These are phyloP conservation scores for Yamadazyma kanchanaburiensis DNA, from an alignment of 1,139 yeast species.

Conservation along the genomic window DNA sequence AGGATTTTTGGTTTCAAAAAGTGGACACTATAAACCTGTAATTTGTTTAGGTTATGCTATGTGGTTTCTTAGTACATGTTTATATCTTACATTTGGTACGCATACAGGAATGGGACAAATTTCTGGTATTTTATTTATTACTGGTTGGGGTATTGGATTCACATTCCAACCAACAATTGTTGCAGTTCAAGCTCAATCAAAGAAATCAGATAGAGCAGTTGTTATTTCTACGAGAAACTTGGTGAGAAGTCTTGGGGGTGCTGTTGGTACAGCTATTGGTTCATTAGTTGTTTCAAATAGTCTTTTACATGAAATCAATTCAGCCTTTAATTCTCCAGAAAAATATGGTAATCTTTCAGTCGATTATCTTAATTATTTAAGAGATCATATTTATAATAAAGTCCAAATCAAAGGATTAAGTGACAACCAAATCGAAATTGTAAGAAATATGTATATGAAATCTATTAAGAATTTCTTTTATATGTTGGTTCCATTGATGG, in stretches of 20 bases:
- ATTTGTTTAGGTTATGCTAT: slow-evolving; percentile 38
- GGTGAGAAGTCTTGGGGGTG: slow-evolving; percentile 52
- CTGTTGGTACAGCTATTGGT: slow-evolving; percentile 31
- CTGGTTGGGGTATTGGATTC: slow-evolving; percentile 43
- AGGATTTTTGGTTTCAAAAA: slow-evolving; percentile 40
- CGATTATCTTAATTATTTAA: slow-evolving; percentile 19
- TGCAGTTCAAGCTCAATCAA: slow-evolving; percentile 53
- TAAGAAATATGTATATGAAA: slow-evolving; percentile 31
- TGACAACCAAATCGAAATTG: slow-evolving; percentile 19
- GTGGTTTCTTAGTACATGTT: slow-evolving; percentile 42
- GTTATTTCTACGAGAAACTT: slow-evolving; percentile 54
- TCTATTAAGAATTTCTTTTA: slow-evolving; percentile 39
- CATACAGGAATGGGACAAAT: slow-evolving; percentile 28
- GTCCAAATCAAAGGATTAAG: slow-evolving; percentile 25
- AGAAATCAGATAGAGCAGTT: slow-evolving; percentile 51
- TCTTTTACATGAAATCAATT: slow-evolving; percentile 8
- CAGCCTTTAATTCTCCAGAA: slow-evolving; percentile 9
- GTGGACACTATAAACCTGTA: slow-evolving; percentile 42
- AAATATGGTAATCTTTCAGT: slow-evolving; percentile 11
- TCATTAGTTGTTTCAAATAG: slow-evolving; percentile 22
- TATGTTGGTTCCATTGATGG: slow-evolving; percentile 41
- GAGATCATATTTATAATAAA: slow-evolving; percentile 27
- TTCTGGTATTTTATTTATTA: slow-evolving; percentile 32
- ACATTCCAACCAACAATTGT: slow-evolving; percentile 42
- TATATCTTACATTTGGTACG: slow-evolving; percentile 33